Evolutionary conservation across 768 basidiomycete species (phyloP), one percentile per base, ranked within the genome.

Genomic region (Suillus alpinus): DNA sequence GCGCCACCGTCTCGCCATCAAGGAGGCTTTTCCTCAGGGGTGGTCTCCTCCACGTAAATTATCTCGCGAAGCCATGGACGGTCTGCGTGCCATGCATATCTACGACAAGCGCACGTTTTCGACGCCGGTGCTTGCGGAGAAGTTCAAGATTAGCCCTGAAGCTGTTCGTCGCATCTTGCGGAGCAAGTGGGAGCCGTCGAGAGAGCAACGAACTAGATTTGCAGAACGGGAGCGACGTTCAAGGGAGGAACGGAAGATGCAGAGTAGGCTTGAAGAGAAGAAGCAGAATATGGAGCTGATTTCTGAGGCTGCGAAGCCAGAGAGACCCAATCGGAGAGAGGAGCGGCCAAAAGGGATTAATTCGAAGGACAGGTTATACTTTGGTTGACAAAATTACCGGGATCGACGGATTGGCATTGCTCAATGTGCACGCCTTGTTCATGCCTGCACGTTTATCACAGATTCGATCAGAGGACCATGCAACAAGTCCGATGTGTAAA

Each of bases 1-100:
- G 61, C 73, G 68, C 23, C 86, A 89, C 72, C 81, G 84, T 46
- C 71, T 75, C 47, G 67, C 74, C 12, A 77, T 89, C 61, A 81
- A 79, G 59, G 76, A 81, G 63, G 67, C 71, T 4, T 89, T 88
- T 68, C 88, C 87, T 31, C 72, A 75, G 10, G 87, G 87, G 49
- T 95, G 92, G 92, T 77, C 79, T 55, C 93, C 93, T 29, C 88
- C 88, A 59, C 86, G 85, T 67, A 92, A 91, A 70, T 70, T 95
- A 57, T 91, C 91, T 14, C 82, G 89, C 58, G 87, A 90, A 66
- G 91, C 92, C 39, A 94, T 94, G 92, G 87, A 88, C 63, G 86
- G 87, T 16, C 73, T 95, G 61, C 84, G 89, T 41, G 79, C 84
- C 50, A 78, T 94, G 59, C 82, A 92, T 69, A 73, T 75, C 43